Base-by-base conservation (phyloP, 805 yeast species). In the Scheffersomyces stipitis region DNA sequence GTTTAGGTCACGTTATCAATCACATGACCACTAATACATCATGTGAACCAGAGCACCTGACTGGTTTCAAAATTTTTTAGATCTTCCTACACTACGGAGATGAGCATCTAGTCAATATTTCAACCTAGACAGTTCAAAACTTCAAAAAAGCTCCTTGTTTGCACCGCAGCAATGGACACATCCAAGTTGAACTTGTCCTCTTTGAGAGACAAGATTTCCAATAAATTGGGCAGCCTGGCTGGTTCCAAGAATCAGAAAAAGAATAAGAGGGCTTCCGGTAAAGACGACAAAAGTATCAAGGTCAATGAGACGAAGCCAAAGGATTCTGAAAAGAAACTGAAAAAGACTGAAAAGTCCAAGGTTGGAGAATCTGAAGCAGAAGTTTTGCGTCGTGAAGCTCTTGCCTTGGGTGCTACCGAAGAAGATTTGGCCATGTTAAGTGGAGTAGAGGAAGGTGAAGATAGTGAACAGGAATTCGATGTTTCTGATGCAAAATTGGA, bases 401-500 rank as follows among this genome's bases (percentile, higher is more conserved):
- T 81, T 10, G 81, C 81, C 15, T 64, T 90, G 18, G 96, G 97
- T 23, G 98, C 96, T 15, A 74, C 87, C 12, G 93, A 86, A 48
- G 90, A 81, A 15, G 97, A 89, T 58, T 56, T 90, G 31, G 73
- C 76, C 30, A 61, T 89, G 34, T 48, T 90, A 9, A 71, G 73
- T 23, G 84, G 73, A 12, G 48, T 83, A 3, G 62, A 66, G 9
- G 78, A 74, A 16, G 81, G 72, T 23, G 76, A 68, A 18, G 71
- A 64, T 18, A 73, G 79, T 48, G 81, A 76, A 42, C 71, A 69
- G 39, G 80, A 75, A 42, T 72, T 72, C 39, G 78, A 65, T 20
- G 71, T 58, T 18, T 68, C 52, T n/a, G 62, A 64, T 27, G 67
- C 64, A 35, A 52, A 44, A 15, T 62, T 66, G 48, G 73, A 78